These are phyloP conservation scores for Plasmodium knowlesi DNA, from an alignment of 169 alveolate species.

Conservation along the genomic window DNA sequence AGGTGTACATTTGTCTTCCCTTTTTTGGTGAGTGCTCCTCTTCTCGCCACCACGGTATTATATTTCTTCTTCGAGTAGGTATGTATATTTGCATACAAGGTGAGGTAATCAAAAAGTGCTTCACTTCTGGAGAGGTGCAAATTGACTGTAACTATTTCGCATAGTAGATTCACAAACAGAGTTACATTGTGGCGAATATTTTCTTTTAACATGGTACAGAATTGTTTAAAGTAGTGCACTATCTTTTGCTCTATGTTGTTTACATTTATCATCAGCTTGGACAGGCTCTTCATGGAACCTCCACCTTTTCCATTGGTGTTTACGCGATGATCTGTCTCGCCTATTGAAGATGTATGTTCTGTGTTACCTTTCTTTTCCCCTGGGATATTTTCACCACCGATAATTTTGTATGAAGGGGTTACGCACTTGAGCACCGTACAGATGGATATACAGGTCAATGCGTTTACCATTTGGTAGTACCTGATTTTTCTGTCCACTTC, in stretches of 20 bases:
- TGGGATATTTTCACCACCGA: not conserved
- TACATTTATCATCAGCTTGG: constrained; percentile 44
- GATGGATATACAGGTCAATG: constrained; percentile 27
- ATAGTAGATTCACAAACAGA: constrained; percentile 62
- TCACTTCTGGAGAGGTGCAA: constrained; percentile 39
- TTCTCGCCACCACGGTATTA: not conserved
- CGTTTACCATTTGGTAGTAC: constrained; percentile 6
- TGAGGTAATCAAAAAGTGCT: constrained; percentile 24
- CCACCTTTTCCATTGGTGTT: not conserved
- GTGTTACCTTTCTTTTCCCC: not conserved
- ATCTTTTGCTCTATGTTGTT: constrained; percentile 30
- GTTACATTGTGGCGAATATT: constrained; percentile 20
- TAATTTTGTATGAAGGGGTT: constrained; percentile 67
- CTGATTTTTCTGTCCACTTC: not conserved
- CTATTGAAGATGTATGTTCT: not conserved
- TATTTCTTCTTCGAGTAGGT: constrained; percentile 11
- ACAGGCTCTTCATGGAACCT: not conserved
- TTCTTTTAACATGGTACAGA: constrained; percentile 31
- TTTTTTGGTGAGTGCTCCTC: not conserved
- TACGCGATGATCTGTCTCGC: not conserved
- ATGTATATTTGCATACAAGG: constrained; percentile 18
- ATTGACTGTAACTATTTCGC: constrained; percentile 69
- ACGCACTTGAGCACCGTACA: constrained; percentile 46
- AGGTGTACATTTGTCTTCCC: not conserved
- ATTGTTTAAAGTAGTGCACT: constrained; percentile 28